Base-by-base conservation (phyloP, 2,329 filamentous ascomycete species). In the Fusarium tupiense region DNA sequence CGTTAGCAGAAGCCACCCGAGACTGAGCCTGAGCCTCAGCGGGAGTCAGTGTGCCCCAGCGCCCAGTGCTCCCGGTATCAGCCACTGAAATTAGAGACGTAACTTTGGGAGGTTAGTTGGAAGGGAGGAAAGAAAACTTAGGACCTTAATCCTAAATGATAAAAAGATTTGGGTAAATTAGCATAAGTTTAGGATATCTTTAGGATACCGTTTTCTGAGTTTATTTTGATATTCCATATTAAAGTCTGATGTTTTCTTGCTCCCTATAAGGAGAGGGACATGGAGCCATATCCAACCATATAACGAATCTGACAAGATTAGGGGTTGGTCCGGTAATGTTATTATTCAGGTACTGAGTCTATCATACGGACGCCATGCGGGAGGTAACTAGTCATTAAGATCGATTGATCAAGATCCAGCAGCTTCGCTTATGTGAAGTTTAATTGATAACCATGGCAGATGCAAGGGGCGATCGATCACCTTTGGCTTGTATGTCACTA, bases 41-140 rank as follows among this genome's bases (percentile, higher is more conserved):
- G 67, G 43, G 16, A 64, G 66, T 40, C 37, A 69, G 40, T 59
- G 52, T 53, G 64, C 31, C 29, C 60, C 60, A 65, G 59, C 29
- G 41, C 59, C 20, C 37, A 56, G 52, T 56, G 52, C 52, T 43
- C 37, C 43, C 52, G 64, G 53, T 54, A 49, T 53, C 65, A 59
- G 66, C 52, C 67, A 70, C 59, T 49, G 46, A 24, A 22, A 59
- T 46, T 16, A 40, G 37, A 20, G 41, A 24, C 9, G 40, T 31
- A 31, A 58, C 35, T 58, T 69, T 73, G 61, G 58, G 31, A 33
- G 31, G 31, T 31, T 31, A 31, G 29, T 29, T 31, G 31, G 31
- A 6, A 6, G 33, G 33, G 14, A 8, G 33, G 14, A 35, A 35
- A 35, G 33, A 35, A 35, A 17, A 35, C 33, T 35, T 14, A 35